Evolutionary conservation across 441 rosid species (phyloP), one percentile per base, ranked within the genome.

Genomic region (Populus trichocarpa): DNA sequence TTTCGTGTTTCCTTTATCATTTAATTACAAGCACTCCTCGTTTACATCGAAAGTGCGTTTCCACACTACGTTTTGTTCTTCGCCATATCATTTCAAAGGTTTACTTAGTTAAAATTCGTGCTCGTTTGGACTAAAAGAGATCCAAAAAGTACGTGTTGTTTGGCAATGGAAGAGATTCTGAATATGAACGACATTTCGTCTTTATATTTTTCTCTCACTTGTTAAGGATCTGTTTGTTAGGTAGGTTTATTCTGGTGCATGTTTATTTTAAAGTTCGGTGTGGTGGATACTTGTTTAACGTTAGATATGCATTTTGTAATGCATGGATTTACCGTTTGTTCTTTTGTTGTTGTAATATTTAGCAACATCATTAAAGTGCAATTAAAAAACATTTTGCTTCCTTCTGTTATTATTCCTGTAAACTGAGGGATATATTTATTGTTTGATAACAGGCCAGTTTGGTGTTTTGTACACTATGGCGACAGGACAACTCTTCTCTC

Each of bases 401-500:
- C 3, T 25, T 64, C 33, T 73, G 33, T 40, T 57, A 57, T 18
- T 57, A 20, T 57, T 57, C 6, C 6, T 57, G 7, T 20, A 57
- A 18, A 57, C 63, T 20, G 63, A 38, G 65, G 65, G 30, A 12
- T 36, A 61, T 70, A 50, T 70, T 46, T 59, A 6, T 57, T 22
- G 40, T 23, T 25, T 36, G 63, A 73, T 75, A 6, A 13, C 83
- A 85, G 88, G 78, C 71, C 78, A 65, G 72, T 40, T 67, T 66
- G 80, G 59, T 81, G 72, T 75, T 70, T 70, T 76, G 75, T 70
- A 40, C 79, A 76, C 80, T 78, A 95, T 95, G 99, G 95, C 99
- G 16, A 92, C 98, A 20, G 99, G 99, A 67, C 99, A 95, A 77
- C 87, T 93, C 28, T 95, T 95, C 80, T 95, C 99, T 33, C 83